A percentile compares a stretch with the other conserved stretches of the same genome.
phyloP scores from a whole-genome alignment of 208 protist genomes.

The Pavlovales sp. region DNA sequence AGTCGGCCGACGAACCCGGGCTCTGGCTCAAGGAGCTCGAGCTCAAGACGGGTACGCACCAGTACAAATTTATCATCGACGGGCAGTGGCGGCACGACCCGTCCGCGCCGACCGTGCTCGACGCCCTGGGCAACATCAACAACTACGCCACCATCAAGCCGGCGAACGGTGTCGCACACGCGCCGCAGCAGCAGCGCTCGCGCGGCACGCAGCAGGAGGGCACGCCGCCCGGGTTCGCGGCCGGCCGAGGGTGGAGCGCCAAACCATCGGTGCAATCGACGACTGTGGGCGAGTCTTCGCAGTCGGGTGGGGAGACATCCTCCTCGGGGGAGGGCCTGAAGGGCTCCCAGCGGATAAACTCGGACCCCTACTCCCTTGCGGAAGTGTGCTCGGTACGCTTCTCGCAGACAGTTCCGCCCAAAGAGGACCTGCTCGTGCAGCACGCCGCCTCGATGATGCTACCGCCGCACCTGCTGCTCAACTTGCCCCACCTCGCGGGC shows the following conservation, averaged over 20 bases:
- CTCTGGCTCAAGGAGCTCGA: neutral
- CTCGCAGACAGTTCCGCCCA: neutral
- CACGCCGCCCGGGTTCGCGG: too few relatives aligned
- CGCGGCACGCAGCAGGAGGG: too few relatives aligned
- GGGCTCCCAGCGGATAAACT: neutral
- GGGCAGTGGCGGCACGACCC: conserved; percentile 30
- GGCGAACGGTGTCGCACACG: neutral
- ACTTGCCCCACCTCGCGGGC: neutral
- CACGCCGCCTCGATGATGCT: conserved; percentile 34
- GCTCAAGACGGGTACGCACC: neutral
- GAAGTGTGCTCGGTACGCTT: neutral
- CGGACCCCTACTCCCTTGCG: neutral
- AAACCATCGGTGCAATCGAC: too few relatives aligned
- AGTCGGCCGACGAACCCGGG: neutral
- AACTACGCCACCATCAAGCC: neutral
- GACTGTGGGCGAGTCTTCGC: too few relatives aligned
- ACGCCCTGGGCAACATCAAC: conserved; percentile 40
- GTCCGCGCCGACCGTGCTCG: conserved; percentile 18
- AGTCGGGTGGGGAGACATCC: neutral
- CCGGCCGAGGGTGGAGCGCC: too few relatives aligned
- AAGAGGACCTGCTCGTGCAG: conserved; percentile 30
- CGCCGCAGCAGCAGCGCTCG: too few relatives aligned
- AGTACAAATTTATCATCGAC: conserved; percentile 43
- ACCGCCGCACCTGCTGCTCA: conserved; percentile 34
- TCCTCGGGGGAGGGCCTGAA: neutral